These are phyloP conservation scores for Acanthamoeba lenticulata DNA, from an alignment of 208 protist species.

Conservation along the genomic window DNA sequence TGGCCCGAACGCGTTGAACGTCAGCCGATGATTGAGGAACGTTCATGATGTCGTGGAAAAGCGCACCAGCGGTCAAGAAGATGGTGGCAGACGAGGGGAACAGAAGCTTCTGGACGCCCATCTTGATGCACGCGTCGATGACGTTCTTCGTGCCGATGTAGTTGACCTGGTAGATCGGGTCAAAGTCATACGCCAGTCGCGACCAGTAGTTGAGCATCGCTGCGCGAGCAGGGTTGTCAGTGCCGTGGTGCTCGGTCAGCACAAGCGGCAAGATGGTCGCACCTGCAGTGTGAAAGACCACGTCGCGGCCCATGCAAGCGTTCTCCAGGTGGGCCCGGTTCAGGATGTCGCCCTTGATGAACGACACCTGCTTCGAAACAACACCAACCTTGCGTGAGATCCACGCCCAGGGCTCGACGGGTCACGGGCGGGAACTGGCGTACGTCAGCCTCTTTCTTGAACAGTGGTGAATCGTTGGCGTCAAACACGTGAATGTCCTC, in stretches of 20 bases:
- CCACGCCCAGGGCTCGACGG: background rate
- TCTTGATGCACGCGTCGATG: background rate
- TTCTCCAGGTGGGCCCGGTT: background rate
- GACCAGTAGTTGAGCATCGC: slow-evolving; percentile 44
- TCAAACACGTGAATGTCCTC: background rate
- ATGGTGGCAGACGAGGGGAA: background rate
- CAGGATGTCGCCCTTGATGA: slow-evolving; percentile 35
- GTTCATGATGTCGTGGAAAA: background rate
- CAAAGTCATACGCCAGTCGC: background rate
- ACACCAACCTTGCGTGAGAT: too few species aligned
- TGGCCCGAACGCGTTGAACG: too few species aligned
- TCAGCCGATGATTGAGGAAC: background rate
- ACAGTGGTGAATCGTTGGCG: background rate
- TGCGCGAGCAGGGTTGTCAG: too few species aligned
- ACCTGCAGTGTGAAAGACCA: slow-evolving; percentile 22
- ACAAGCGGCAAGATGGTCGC: too few species aligned
- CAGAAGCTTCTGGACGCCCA: background rate
- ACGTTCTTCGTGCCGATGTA: background rate
- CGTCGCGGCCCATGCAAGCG: background rate
- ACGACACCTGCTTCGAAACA: background rate
- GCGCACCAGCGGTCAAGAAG: background rate
- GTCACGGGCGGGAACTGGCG: background rate
- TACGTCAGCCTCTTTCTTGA: background rate
- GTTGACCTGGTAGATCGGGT: background rate
- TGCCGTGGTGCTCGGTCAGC: too few species aligned